phyloP scores from a whole-genome alignment of 306 rosid genomes.

The Abrus pulchellus region DNA sequence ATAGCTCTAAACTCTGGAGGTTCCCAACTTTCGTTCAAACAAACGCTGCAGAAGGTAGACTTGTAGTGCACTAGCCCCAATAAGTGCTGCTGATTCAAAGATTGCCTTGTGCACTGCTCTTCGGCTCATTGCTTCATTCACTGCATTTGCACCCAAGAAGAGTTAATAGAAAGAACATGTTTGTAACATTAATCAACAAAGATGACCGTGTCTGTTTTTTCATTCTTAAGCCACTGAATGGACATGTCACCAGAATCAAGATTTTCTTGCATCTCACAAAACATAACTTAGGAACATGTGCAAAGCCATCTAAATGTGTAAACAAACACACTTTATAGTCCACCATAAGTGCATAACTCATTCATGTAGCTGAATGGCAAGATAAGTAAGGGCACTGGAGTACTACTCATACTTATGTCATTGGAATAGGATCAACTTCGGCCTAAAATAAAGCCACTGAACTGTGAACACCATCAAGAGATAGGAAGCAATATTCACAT shows the following conservation, averaged over 20 bases:
- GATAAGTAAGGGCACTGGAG: not conserved
- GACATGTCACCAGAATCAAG: not conserved
- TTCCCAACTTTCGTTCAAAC: slow-evolving; percentile 82
- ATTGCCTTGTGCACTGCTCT: slow-evolving; percentile 86
- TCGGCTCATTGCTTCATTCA: slow-evolving; percentile 86
- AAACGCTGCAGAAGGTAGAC: slow-evolving; percentile 81
- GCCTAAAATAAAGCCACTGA: slow-evolving; percentile 12
- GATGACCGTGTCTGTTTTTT: not conserved
- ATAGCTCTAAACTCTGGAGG: slow-evolving; percentile 73
- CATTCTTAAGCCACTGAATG: not conserved
- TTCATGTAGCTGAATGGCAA: not conserved
- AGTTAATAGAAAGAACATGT: not conserved
- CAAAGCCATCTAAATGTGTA: not conserved
- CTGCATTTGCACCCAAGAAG: slow-evolving; percentile 56
- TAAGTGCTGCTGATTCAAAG: slow-evolving; percentile 76
- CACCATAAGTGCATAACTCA: not conserved
- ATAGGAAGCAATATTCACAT: not conserved
- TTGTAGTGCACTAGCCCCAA: slow-evolving; percentile 84
- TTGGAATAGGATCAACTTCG: not conserved
- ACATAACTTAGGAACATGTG: not conserved
- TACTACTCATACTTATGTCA: not conserved
- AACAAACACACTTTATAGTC: not conserved
- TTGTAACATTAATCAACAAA: slow-evolving; percentile 19
- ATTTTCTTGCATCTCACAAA: not conserved
- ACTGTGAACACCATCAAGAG: not conserved